Base-by-base conservation (phyloP, 345 rosid species). In the Euphorbia lathyris region DNA sequence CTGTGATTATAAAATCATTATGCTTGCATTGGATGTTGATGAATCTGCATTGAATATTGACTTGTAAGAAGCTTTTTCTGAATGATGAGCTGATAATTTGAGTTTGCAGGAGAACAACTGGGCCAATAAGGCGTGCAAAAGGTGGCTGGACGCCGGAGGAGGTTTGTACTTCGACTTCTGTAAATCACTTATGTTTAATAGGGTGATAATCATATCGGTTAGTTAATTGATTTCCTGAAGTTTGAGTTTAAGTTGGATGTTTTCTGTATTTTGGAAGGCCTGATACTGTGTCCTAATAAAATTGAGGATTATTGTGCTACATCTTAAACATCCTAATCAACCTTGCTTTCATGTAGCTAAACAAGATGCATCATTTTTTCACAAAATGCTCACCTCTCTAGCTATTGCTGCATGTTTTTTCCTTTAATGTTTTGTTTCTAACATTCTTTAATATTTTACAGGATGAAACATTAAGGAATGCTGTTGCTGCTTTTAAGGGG, bases 111-210 rank as follows among this genome's bases (percentile, higher is more conserved):
- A 90, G 99, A 82, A 92, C 89, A 34, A 90, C 86, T 19, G 99
- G 99, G 16, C 99, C 98, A 65, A 89, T 96, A 51, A 86, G 99
- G 82, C 88, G 97, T 61, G 97, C 99, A 4, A 96, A 92, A 79
- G 98, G 99, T 19, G 99, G 99, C 53, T 96, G 98, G 98, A 94
- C 98, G 71, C 94, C 86, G 0, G 90, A 88, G 82, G 99, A 92
- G 96, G 98, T 92, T 66, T 56, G 72, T 50, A 17, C 66, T 12
- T 45, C 51, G 34, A 29, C 10, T 20, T 55, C 9, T 6, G 20
- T 61, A 16, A 55, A 65, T 43, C 34, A 6, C 45, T 23, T 26
- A 22, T 25, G 16, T 19, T 19, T 58, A 22, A 56, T 20, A 9
- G 9, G 25, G 22, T 48, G 22, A 14, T 23, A 22, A 64, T 16